Evolutionary conservation across 495 filamentous ascomycete genomes (phyloP).

Genomic region (Hypoxylon subgilvum): DNA sequence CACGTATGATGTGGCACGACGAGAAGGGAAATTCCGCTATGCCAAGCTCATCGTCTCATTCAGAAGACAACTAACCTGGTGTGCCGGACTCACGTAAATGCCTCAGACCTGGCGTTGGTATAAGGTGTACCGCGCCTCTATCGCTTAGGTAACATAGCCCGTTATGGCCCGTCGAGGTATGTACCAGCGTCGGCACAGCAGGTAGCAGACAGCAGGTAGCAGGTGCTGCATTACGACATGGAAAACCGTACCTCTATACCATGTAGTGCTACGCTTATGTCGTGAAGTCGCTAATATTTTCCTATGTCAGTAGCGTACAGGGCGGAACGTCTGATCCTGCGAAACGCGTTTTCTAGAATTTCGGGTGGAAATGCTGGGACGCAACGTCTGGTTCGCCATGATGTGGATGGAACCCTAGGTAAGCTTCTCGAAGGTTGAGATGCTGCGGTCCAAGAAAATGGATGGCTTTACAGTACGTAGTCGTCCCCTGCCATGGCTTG

Average conservation of each 20-base stretch:
- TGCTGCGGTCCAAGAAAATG: conserved; percentile 3
- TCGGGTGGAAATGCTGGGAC: too few relatives aligned
- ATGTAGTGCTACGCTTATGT: conserved; percentile 1
- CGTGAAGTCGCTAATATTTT: conserved; percentile 1
- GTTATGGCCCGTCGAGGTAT: too few relatives aligned
- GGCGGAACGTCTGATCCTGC: not conserved
- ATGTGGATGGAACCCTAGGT: too few relatives aligned
- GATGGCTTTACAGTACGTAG: not conserved
- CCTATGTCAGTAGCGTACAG: not conserved
- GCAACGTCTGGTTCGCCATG: too few relatives aligned
- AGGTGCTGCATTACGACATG: not conserved
- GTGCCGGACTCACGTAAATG: too few relatives aligned
- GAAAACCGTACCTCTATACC: not conserved
- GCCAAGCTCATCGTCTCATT: not conserved
- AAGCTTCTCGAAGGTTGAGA: conserved; percentile 4
- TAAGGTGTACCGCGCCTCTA: too few relatives aligned
- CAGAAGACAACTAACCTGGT: too few relatives aligned
- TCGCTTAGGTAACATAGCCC: too few relatives aligned
- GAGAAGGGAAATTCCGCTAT: conserved; percentile 14
- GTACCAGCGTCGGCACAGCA: too few relatives aligned
- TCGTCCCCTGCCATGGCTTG: not conserved
- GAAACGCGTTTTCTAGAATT: not conserved
- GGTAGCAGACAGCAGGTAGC: too few relatives aligned
- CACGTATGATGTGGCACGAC: not conserved
- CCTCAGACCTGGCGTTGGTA: too few relatives aligned